Evolutionary conservation across 257 asterid genomes (phyloP).

Genomic region (Plantago major): DNA sequence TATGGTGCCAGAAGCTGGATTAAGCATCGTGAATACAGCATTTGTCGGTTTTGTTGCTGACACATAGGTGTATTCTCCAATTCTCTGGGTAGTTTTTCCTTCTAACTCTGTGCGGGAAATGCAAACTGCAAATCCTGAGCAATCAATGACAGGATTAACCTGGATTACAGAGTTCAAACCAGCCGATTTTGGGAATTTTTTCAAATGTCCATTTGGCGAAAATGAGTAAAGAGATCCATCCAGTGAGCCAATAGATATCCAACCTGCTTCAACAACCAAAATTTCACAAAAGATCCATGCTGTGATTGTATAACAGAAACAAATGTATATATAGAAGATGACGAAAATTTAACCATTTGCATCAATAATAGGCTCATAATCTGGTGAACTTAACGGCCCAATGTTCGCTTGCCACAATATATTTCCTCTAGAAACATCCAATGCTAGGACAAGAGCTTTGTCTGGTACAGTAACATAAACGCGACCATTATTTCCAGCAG

Average conservation of each 20-base stretch:
- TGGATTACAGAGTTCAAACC: slow-evolving; percentile 53
- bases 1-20: slow-evolving; percentile 60
- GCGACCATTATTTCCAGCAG: slow-evolving; percentile 76
- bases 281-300: slow-evolving; percentile 5
- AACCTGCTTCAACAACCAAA: slow-evolving; percentile 51
- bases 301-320: background rate
- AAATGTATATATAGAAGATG: background rate
- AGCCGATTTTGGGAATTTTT: slow-evolving; percentile 47
- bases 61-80: slow-evolving; percentile 51
- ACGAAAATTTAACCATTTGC: slow-evolving; percentile 50
- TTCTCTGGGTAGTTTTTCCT: slow-evolving; percentile 40
- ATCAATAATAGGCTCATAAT: slow-evolving; percentile 72
- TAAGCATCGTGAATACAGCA: slow-evolving; percentile 43
- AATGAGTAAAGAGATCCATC: slow-evolving; percentile 86
- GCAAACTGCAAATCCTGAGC: slow-evolving; percentile 75
- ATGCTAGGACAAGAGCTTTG: slow-evolving; percentile 45
- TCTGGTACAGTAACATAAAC: slow-evolving; percentile 55
- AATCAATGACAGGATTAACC: slow-evolving; percentile 69
- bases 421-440: slow-evolving; percentile 67
- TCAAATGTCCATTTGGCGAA: slow-evolving; percentile 62
- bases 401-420: slow-evolving; percentile 63
- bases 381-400: slow-evolving; percentile 69
- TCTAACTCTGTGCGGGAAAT: slow-evolving; percentile 71
- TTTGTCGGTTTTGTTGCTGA: slow-evolving; percentile 72
- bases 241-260: slow-evolving; percentile 90